These are phyloP conservation scores for Lojkania enalia DNA, from an alignment of 2,329 filamentous ascomycete genomes.

Conservation along the genomic window DNA sequence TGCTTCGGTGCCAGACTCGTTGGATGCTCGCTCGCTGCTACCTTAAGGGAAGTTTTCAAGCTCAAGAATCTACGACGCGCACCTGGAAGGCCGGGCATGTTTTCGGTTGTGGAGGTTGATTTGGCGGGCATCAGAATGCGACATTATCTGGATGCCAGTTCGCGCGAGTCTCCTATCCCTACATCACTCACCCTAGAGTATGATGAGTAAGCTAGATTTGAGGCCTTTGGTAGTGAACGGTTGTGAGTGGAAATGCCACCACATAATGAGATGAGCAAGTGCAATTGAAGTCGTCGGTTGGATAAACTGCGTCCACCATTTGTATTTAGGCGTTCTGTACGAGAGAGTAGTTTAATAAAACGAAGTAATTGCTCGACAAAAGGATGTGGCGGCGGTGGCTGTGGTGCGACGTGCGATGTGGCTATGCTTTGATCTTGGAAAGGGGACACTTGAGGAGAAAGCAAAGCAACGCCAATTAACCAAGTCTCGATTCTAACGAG, in stretches of 20 bases:
- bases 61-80: conserved; percentile 37
- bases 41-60: conserved; percentile 39
- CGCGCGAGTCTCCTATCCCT: conserved; percentile 52
- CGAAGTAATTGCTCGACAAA: background rate
- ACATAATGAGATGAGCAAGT: background rate
- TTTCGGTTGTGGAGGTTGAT: conserved; percentile 50
- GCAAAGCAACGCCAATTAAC: too few species aligned
- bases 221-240: background rate
- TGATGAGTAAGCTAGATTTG: conserved; percentile 1
- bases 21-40: conserved; percentile 32
- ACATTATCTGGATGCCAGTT: conserved; percentile 54
- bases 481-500: too few species aligned
- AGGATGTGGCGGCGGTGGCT: too few species aligned
- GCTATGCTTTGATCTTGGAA: too few species aligned
- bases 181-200: conserved; percentile 42
- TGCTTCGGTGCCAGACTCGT: conserved; percentile 39
- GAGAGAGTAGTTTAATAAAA: background rate
- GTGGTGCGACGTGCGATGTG: too few species aligned
- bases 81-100: conserved; percentile 38
- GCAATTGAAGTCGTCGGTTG: background rate
- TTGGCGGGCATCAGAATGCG: conserved; percentile 51
- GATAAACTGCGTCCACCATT: background rate
- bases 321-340: background rate
- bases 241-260: background rate
- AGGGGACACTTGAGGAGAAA: too few species aligned